Evolutionary conservation across 192 early-diverging fungal genomes (phyloP).

Genomic region (Backusella tarrabulga): DNA sequence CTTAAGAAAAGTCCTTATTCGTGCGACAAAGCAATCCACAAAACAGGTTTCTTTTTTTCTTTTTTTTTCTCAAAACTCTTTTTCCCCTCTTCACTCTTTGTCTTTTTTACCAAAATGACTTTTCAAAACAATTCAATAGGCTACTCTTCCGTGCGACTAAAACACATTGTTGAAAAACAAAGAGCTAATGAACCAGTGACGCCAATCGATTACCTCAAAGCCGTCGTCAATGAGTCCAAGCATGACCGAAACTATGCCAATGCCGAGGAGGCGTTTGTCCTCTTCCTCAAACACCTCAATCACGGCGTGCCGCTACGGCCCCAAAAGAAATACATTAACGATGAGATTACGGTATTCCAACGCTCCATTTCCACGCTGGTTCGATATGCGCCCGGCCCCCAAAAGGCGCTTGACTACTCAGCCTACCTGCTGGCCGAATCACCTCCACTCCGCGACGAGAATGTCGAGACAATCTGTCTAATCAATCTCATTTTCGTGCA

Average conservation of each 20-base stretch:
- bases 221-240: not conserved
- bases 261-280: not conserved
- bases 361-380: not conserved
- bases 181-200: not conserved
- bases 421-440: not conserved
- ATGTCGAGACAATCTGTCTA: not conserved
- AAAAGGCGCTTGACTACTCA: not conserved
- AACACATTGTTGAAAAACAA: not conserved
- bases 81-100: too few relatives aligned
- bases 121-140: not conserved
- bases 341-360: not conserved
- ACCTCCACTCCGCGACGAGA: not conserved
- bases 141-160: not conserved
- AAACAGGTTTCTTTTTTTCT: not conserved
- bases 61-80: too few relatives aligned
- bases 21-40: too few relatives aligned
- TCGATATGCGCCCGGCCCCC: not conserved
- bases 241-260: not conserved
- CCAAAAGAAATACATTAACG: not conserved
- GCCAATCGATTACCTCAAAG: not conserved
- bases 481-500: not conserved
- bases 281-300: not conserved
- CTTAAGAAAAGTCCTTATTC: too few relatives aligned
- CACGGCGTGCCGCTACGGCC: not conserved
- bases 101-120: too few relatives aligned